Base-by-base conservation (phyloP, 352 stramenopile genomes). In the Globisporangium lucens region DNA sequence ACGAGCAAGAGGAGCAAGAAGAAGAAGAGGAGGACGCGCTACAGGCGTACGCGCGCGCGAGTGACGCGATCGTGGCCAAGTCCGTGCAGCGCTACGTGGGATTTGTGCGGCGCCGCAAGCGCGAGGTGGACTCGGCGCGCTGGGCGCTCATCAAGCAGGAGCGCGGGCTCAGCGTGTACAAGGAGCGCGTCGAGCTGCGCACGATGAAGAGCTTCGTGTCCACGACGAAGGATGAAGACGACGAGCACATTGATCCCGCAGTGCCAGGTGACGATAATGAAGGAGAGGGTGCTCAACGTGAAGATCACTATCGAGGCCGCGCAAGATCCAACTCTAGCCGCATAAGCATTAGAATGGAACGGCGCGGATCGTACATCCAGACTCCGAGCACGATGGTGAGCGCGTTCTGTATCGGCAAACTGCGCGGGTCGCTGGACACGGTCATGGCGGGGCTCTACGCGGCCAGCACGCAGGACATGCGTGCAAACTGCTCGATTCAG, bases 391-490 rank as follows among this genome's bases (percentile, higher is more conserved):
- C 80, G 20, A 69, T 87, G 56, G 74, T 90, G 36, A 80, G 74
- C 29, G 82, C 80, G 17, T 89, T 90, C 30, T 82, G 80, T 20
- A 77, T 79, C 22, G 82, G 82, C 0, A 74, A 76, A 33, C 41
- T 87, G 13, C 38, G 62, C 4, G 82, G 82, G 0, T 77, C 80
- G n/a, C 67, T 90, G 27, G 75, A 83, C 17, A 68, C 76, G 12
- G 67, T 85, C 24, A 85, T 90, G 75, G 49, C 65, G 4, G 82
- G 80, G 8, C 70, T 90, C 38, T 86, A 89, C 62, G 74, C 80
- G 0, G 79, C 80, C 38, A 73, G 56, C 15, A 71, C 56, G 24
- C 64, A 77, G 15, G 70, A 77, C 52, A 77, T 87, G 70, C 71
- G 66, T 20, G 56, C 71, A 10, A 88, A 85, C 67, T 77, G 75